These are phyloP conservation scores for Volvox africanus DNA, from an alignment of 139 green algal species.

Conservation along the genomic window DNA sequence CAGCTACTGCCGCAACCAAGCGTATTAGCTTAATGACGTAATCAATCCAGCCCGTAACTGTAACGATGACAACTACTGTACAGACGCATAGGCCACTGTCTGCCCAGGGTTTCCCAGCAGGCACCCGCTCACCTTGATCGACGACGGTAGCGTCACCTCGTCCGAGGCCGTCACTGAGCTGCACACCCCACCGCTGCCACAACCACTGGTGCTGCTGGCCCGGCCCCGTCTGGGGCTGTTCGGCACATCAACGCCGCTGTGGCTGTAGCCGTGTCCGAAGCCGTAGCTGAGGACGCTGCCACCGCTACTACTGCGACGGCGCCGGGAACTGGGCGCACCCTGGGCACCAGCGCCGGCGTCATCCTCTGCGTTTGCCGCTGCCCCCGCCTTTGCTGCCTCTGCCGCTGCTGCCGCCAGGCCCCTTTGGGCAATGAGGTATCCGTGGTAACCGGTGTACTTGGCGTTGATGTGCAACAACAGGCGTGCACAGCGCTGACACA, in stretches of 20 bases:
- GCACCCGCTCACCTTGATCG: slow-evolving; percentile 2
- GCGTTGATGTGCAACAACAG: slow-evolving; percentile 61
- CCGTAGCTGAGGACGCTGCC: background rate
- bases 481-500: slow-evolving; percentile 34
- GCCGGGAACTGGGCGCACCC: background rate
- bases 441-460: slow-evolving; percentile 27
- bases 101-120: too few relatives aligned
- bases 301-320: background rate
- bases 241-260: too few relatives aligned
- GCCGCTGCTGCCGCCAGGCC: slow-evolving; percentile 21
- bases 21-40: too few relatives aligned
- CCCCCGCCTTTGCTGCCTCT: background rate
- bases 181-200: background rate
- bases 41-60: too few relatives aligned
- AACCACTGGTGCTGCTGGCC: background rate
- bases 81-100: too few relatives aligned
- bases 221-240: background rate
- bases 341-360: background rate
- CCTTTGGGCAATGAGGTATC: slow-evolving; percentile 40
- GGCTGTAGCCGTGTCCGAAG: too few relatives aligned
- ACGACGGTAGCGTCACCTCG: background rate
- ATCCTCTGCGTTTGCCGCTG: background rate
- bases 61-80: too few relatives aligned
- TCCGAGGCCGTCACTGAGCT: background rate
- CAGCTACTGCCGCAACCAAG: too few relatives aligned